Percentiles rank a stretch among this genome's conserved stretches.
phyloP scores from a whole-genome alignment of 2,329 filamentous ascomycete genomes.

The Xylaria sp. region DNA sequence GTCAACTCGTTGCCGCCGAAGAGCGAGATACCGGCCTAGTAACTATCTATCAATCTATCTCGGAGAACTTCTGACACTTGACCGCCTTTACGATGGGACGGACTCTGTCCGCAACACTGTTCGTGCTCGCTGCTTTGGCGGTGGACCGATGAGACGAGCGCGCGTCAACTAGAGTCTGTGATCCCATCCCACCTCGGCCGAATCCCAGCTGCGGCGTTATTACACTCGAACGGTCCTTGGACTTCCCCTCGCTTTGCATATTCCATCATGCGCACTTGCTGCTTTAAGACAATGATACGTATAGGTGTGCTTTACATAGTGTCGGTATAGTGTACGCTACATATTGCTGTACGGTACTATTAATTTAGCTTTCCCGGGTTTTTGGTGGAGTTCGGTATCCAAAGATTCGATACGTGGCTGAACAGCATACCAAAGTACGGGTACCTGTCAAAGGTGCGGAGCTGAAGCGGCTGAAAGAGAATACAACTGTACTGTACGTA shows the following conservation, averaged over 20 bases:
- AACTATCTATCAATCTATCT: constrained; percentile 8
- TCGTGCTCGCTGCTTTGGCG: constrained; percentile 38
- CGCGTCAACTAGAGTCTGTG: background rate
- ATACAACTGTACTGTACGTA: constrained; percentile 16
- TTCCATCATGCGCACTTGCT: constrained; percentile 27
- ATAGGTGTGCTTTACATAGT: constrained; percentile 2
- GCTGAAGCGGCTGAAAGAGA: constrained; percentile 39
- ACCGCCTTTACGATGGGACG: constrained; percentile 43
- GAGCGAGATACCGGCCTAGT: constrained; percentile 17
- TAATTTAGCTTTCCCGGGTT: constrained; percentile 9
- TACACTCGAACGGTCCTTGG: constrained; percentile 16
- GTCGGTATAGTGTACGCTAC: background rate
- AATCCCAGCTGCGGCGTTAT: constrained; percentile 29
- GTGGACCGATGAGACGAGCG: constrained; percentile 11
- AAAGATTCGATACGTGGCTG: constrained; percentile 29
- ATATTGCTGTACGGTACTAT: background rate
- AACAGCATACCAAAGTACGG: constrained; percentile 7
- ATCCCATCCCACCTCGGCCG: constrained; percentile 22
- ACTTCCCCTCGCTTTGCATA: constrained; percentile 30
- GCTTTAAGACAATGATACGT: constrained; percentile 28
- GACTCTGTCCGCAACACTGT: constrained; percentile 34
- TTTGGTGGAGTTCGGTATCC: constrained; percentile 10
- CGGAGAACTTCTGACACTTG: constrained; percentile 37
- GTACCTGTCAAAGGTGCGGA: constrained; percentile 21
- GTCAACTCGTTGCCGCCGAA: constrained; percentile 43